Percentiles rank a stretch among this genome's conserved stretches.
phyloP scores from a whole-genome alignment of 2,329 filamentous ascomycete species.

The Verticillium longisporum region DNA sequence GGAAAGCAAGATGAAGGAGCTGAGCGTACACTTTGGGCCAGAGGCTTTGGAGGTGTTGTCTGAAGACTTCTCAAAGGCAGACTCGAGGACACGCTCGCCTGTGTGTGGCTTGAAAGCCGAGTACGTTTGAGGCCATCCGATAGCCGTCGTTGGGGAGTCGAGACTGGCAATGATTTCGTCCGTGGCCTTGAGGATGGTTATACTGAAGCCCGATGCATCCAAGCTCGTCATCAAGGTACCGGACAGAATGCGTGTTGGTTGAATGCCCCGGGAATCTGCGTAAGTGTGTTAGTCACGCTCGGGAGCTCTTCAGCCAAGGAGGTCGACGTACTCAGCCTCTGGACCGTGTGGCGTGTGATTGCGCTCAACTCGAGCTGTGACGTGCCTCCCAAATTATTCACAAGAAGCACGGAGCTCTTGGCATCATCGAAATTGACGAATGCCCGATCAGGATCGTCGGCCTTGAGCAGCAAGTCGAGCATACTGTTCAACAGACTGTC shows the following conservation, averaged over 20 bases:
- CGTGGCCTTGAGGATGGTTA: slow-evolving; percentile 54
- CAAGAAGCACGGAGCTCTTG: slow-evolving; percentile 50
- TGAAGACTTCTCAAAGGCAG: slow-evolving; percentile 37
- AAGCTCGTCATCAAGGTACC: slow-evolving; percentile 68
- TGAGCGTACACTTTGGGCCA: slow-evolving; percentile 17
- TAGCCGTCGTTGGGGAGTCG: slow-evolving; percentile 60
- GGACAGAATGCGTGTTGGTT: slow-evolving; percentile 37
- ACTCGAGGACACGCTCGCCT: slow-evolving; percentile 52
- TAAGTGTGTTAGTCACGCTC: background rate
- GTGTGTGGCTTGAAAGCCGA: slow-evolving; percentile 30
- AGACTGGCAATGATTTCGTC: slow-evolving; percentile 33
- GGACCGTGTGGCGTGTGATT: slow-evolving; percentile 59
- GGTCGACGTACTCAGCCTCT: slow-evolving; percentile 52
- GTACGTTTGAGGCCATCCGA: slow-evolving; percentile 46
- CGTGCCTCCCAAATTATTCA: slow-evolving; percentile 66
- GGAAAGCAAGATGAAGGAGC: too few relatives aligned
- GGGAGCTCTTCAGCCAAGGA: slow-evolving; percentile 48
- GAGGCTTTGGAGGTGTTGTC: slow-evolving; percentile 36
- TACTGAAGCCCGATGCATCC: slow-evolving; percentile 65
- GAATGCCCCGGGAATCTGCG: background rate
- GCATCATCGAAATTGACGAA: slow-evolving; percentile 55
- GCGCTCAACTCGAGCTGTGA: slow-evolving; percentile 58
- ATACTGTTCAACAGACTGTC: slow-evolving; percentile 50
- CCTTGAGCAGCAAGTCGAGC: slow-evolving; percentile 57
- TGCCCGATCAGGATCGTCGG: slow-evolving; percentile 54